These are phyloP conservation scores for Penicillium sp. DNA, from an alignment of 2,329 filamentous ascomycete genomes.

Conservation along the genomic window DNA sequence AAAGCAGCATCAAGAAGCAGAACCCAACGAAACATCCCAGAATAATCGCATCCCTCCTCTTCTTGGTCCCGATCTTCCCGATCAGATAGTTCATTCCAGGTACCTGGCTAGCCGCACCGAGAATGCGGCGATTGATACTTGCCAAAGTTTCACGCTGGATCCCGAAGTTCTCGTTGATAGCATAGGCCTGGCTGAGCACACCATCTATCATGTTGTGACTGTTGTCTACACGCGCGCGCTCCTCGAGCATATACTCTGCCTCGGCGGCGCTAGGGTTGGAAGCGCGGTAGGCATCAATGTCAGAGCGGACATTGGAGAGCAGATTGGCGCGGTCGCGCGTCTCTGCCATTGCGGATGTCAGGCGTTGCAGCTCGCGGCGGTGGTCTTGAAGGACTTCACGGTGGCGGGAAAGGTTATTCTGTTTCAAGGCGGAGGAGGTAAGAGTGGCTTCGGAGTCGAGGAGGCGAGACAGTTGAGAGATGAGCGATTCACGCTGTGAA, in stretches of 20 bases:
- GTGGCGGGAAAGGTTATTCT: slow-evolving; percentile 88
- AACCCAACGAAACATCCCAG: slow-evolving; percentile 86
- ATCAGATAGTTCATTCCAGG: slow-evolving; percentile 92
- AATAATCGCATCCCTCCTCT: slow-evolving; percentile 90
- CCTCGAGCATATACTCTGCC: slow-evolving; percentile 95
- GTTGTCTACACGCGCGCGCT: slow-evolving; percentile 78
- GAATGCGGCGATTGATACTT: slow-evolving; percentile 87
- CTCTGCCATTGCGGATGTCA: slow-evolving; percentile 68
- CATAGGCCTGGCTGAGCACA: slow-evolving; percentile 91
- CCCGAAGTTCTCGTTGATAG: slow-evolving; percentile 86
- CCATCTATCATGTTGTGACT: slow-evolving; percentile 85
- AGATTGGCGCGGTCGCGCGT: slow-evolving; percentile 85
- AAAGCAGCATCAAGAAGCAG: slow-evolving; percentile 83
- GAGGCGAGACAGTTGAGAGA: slow-evolving; percentile 77
- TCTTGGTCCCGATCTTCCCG: slow-evolving; percentile 86
- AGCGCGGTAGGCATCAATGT: slow-evolving; percentile 83
- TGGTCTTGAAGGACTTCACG: slow-evolving; percentile 87
- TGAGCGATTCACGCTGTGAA: slow-evolving; percentile 69
- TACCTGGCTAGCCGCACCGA: slow-evolving; percentile 80
- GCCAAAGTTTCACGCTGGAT: slow-evolving; percentile 81
- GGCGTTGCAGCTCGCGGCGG: slow-evolving; percentile 70
- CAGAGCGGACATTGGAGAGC: slow-evolving; percentile 80
- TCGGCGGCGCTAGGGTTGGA: slow-evolving; percentile 77
- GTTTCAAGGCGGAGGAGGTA: slow-evolving; percentile 88
- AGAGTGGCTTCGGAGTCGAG: slow-evolving; percentile 88